Evolutionary conservation across 2,329 filamentous ascomycete species (phyloP).

Genomic region (Alternaria rosae): DNA sequence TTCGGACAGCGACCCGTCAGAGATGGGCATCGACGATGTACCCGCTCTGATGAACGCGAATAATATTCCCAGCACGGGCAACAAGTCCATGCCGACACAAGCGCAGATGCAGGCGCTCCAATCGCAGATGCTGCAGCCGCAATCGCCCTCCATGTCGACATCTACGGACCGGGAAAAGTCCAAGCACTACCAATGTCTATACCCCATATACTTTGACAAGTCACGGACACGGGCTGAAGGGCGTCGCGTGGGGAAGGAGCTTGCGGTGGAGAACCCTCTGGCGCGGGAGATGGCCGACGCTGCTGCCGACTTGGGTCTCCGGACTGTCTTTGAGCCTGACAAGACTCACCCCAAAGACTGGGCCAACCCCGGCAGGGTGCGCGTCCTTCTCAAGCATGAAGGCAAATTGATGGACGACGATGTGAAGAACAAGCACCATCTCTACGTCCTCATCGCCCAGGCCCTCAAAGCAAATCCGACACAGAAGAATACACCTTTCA

Average conservation of each 20-base stretch:
- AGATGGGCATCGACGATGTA: slow-evolving; percentile 81
- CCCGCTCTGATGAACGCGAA: slow-evolving; percentile 63
- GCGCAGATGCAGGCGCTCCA: slow-evolving; percentile 40
- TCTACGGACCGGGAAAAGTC: slow-evolving; percentile 61
- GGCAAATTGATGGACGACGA: slow-evolving; percentile 59
- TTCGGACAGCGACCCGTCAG: slow-evolving; percentile 72
- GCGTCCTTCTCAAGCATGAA: slow-evolving; percentile 74
- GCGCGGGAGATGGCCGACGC: slow-evolving; percentile 89
- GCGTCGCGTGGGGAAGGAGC: slow-evolving; percentile 73
- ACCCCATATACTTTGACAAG: slow-evolving; percentile 94
- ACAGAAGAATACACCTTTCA: slow-evolving; percentile 72
- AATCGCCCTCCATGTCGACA: slow-evolving; percentile 52
- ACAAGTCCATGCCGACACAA: slow-evolving; percentile 36
- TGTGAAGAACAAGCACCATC: slow-evolving; percentile 82
- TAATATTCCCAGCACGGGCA: slow-evolving; percentile 37
- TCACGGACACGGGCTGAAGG: slow-evolving; percentile 77
- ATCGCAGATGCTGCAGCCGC: slow-evolving; percentile 46
- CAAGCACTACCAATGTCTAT: slow-evolving; percentile 85
- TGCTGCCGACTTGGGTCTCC: slow-evolving; percentile 67
- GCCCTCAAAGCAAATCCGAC: slow-evolving; percentile 83
- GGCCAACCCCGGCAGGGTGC: slow-evolving; percentile 92
- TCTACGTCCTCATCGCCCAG: slow-evolving; percentile 80
- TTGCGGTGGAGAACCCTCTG: slow-evolving; percentile 84
- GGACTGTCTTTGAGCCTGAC: slow-evolving; percentile 84
- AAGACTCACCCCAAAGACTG: slow-evolving; percentile 97